These are phyloP conservation scores for Dianthus caryophyllus DNA, from an alignment of 148 eudicot species.

Conservation along the genomic window DNA sequence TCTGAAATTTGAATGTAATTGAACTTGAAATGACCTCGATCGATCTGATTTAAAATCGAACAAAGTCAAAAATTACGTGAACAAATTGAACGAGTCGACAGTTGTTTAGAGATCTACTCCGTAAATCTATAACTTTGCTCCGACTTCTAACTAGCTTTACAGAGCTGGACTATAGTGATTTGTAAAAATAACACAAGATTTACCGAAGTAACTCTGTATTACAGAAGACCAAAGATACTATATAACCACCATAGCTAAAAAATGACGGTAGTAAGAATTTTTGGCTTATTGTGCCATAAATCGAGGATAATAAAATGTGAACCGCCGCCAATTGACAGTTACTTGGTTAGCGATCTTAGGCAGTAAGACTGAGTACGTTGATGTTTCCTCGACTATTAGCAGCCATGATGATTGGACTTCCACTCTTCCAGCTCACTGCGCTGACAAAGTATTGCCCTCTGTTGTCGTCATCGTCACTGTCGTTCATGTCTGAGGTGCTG, in stretches of 20 bases:
- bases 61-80: no score
- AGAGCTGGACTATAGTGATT: no score
- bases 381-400: constrained; percentile 89
- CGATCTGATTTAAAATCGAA: no score
- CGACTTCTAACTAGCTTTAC: no score
- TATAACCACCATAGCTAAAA: not conserved
- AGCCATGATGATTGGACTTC: constrained; percentile 66
- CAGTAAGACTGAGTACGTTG: constrained; percentile 66
- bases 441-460: constrained; percentile 67
- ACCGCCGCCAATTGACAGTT: not conserved
- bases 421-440: constrained; percentile 84
- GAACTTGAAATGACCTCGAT: no score
- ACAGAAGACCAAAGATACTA: not conserved
- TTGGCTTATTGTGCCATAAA: not conserved
- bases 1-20: no score
- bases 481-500: constrained; percentile 43
- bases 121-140: no score
- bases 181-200: no score
- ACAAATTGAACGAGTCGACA: no score
- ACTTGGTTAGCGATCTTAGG: constrained; percentile 28
- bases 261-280: not conserved
- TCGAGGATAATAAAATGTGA: not conserved
- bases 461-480: constrained; percentile 49
- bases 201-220: no score
- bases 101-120: no score